phyloP scores from a whole-genome alignment of 305 asterid species.

The Solanum hybrid region DNA sequence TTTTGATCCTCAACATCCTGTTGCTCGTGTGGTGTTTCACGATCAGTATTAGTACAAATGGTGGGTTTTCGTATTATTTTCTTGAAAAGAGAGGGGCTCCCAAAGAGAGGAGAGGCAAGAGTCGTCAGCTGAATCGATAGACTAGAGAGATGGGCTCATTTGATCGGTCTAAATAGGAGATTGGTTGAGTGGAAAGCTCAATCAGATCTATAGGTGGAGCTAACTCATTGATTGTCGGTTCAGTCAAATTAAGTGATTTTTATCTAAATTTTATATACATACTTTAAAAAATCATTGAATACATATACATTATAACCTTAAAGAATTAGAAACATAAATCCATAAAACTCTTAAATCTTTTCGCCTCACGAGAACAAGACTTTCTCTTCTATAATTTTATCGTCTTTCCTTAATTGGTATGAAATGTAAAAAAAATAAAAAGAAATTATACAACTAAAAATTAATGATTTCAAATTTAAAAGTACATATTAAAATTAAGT shows the following conservation, averaged over 20 bases:
- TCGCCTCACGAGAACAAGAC: not conserved
- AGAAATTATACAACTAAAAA: not conserved
- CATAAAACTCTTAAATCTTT: not conserved
- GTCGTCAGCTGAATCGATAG: fast-evolving
- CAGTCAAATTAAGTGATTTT: not conserved
- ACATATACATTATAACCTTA: not conserved
- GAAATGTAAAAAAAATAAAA: not conserved
- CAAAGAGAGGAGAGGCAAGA: not conserved
- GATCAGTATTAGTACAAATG: too few relatives aligned
- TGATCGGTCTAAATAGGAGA: not conserved
- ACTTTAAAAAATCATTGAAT: not conserved
- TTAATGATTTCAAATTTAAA: not conserved
- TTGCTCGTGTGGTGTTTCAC: too few relatives aligned
- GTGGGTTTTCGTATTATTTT: not conserved
- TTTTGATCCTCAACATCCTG: not conserved
- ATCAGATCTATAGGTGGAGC: not conserved
- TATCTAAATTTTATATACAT: too few relatives aligned
- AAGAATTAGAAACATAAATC: not conserved
- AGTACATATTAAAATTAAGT: not conserved
- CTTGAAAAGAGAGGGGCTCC: too few relatives aligned
- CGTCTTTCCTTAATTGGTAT: not conserved
- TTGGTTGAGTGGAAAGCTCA: not conserved
- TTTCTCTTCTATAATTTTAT: not conserved
- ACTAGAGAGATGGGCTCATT: not conserved
- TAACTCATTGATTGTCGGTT: fast-evolving